Base-by-base conservation (phyloP, 306 rosid species). In the Quercus engelmannii region DNA sequence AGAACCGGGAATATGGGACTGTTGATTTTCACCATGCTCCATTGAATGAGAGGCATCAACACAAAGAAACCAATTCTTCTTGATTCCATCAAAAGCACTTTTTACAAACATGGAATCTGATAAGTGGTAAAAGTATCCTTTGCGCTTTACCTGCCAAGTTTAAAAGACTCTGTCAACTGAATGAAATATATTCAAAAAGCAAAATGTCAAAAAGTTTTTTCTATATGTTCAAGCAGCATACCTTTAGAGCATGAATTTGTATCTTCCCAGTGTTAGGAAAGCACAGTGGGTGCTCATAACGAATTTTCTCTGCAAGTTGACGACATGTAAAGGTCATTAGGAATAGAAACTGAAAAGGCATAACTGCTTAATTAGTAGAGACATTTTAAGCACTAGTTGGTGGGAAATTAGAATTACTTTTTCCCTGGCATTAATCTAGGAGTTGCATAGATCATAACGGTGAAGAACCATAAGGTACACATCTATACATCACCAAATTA, bases 191-290 rank as follows among this genome's bases (percentile, higher is more conserved):
- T 71, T 71, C 73, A 33, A 7, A 19, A 33, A 17, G n/a, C 14
- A 8, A 19, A 6, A 59, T 28, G 74, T 26, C 31, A 17, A 56
- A 68, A 19, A 5, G 3, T 38, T 10, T 19, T 68, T 64, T 64
- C 46, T 17, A 41, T 11, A 31, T 13, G 57, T 25, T 12, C 4
- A 57, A 69, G 30, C 52, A 43, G n/a, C 25, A 38, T 23, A 88
- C 91, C 91, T 81, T 86, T 23, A 88, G 31, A 71, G 82, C 72
- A 30, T 59, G 81, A 74, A 88, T 62, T 25, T 74, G 82, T 65
- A 88, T 69, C 17, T 49, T 62, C 63, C 86, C 89, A 17, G 69
- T 7, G 52, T 75, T 61, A 43, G 86, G 74, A 73, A 83, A 81
- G 72, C 85, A 79, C 64, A 74, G 76, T 43, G 55, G 75, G 28